A percentile compares a stretch with the other conserved stretches of the same genome.
Conservation (phyloP, 805 yeast genomes). For the Candida silvicultrix region DNA sequence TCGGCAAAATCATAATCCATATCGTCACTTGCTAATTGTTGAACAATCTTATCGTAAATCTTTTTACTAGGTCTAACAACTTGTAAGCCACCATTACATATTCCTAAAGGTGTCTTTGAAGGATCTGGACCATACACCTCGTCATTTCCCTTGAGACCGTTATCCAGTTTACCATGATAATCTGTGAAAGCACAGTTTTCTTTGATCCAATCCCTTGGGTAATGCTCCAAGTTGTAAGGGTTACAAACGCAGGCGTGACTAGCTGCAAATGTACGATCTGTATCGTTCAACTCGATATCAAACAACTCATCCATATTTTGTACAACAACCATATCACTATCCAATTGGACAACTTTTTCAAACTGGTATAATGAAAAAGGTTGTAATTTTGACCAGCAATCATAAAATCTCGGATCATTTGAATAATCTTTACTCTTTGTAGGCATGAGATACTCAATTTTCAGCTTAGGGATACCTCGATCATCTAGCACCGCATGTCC, state of each 20-base stretch:
- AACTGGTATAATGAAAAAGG: slow-evolving; percentile 45
- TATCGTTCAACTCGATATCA: slow-evolving; percentile 33
- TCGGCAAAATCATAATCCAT: slow-evolving; percentile 48
- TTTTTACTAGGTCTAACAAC: slow-evolving; percentile 38
- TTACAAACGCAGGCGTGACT: slow-evolving; percentile 59
- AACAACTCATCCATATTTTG: slow-evolving; percentile 56
- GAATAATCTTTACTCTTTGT: slow-evolving; percentile 36
- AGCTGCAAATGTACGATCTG: slow-evolving; percentile 42
- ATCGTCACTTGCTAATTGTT: slow-evolving; percentile 32
- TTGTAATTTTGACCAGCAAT: slow-evolving; percentile 58
- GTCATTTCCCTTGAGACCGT: slow-evolving; percentile 5
- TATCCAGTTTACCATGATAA: slow-evolving; percentile 21
- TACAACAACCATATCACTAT: slow-evolving; percentile 53
- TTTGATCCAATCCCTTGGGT: slow-evolving; percentile 46
- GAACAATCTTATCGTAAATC: slow-evolving; percentile 33
- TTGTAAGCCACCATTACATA: slow-evolving; percentile 56
- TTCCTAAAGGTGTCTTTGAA: slow-evolving; percentile 33
- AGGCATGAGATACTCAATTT: slow-evolving; percentile 39
- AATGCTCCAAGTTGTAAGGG: slow-evolving; percentile 44
- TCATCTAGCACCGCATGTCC: slow-evolving; percentile 34
- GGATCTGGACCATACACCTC: slow-evolving; percentile 34
- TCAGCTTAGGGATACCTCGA: slow-evolving; percentile 35
- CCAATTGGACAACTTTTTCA: slow-evolving; percentile 49
- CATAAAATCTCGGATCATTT: slow-evolving; percentile 47
- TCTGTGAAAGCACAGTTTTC: slow-evolving; percentile 46